Percentiles rank a stretch among this genome's conserved stretches.
Evolutionary conservation across 1,139 yeast genomes (phyloP).

Genomic region (Candida sp.): DNA sequence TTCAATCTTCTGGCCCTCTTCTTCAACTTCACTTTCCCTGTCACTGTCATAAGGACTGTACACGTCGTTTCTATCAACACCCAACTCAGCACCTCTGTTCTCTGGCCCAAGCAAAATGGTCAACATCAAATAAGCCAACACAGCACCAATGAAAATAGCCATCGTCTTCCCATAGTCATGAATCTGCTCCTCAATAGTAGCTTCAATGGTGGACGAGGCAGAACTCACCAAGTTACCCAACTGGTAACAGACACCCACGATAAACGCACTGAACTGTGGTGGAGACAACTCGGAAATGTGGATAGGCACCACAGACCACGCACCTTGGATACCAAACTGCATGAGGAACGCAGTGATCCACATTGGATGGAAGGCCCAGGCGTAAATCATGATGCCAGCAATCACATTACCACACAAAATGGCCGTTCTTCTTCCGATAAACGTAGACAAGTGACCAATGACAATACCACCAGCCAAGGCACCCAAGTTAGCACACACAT

Average conservation of each 20-base stretch:
- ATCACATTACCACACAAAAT: slow-evolving; percentile 59
- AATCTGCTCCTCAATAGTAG: slow-evolving; percentile 47
- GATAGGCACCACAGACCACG: slow-evolving; percentile 87
- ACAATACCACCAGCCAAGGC: slow-evolving; percentile 41
- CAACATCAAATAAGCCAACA: slow-evolving; percentile 63
- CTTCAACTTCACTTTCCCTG: slow-evolving; percentile 8
- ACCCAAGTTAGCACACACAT: slow-evolving; percentile 42
- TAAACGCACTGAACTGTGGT: slow-evolving; percentile 75
- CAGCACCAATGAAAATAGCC: slow-evolving; percentile 86
- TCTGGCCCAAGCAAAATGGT: slow-evolving; percentile 78
- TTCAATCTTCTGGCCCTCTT: background rate
- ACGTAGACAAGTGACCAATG: slow-evolving; percentile 38
- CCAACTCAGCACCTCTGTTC: slow-evolving; percentile 48
- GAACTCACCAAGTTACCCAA: slow-evolving; percentile 85
- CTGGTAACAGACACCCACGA: slow-evolving; percentile 79
- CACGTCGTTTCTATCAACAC: slow-evolving; percentile 26
- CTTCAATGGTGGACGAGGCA: slow-evolving; percentile 83
- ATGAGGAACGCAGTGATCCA: slow-evolving; percentile 80
- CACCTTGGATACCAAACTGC: slow-evolving; percentile 85
- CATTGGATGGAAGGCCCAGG: slow-evolving; percentile 67
- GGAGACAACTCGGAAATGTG: slow-evolving; percentile 79
- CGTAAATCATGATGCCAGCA: slow-evolving; percentile 71
- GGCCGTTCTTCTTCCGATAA: slow-evolving; percentile 39
- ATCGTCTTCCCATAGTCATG: slow-evolving; percentile 56
- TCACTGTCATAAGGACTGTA: slow-evolving; percentile 11